Base-by-base conservation (phyloP, 1,284 basidiomycete species). In the Pseudozyma flocculosa region DNA sequence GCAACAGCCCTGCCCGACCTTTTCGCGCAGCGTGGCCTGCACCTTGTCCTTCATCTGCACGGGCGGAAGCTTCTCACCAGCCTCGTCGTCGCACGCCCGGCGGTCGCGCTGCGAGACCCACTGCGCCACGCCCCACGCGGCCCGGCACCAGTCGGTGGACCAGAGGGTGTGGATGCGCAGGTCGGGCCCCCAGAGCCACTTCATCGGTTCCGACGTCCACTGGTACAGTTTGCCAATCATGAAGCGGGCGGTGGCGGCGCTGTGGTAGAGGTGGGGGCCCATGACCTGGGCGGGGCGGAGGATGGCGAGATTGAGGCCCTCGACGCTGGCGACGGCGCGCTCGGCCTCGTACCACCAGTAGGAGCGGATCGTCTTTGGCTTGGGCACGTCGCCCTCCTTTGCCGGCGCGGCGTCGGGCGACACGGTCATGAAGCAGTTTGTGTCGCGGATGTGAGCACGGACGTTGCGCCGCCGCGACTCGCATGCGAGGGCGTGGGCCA, bases 261-360 rank as follows among this genome's bases (percentile, higher is more conserved):
- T 61, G 29, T 40, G 29, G 36, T 60, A 56, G 40, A 54, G 40
- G 43, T 42, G 56, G 4, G 66, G 64, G 10, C 69, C 69, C n/a
- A 63, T 65, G 24, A 70, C 40, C 30, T 58, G 60, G 19, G 69
- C 66, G 2, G 63, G 67, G 9, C 67, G 52, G n/a, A 55, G 47
- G 44, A 68, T 63, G 45, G 61, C 69, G 8, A 68, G 50, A 4
- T 55, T 55, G n/a, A 70, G 52, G 22, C 45, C 50, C 2, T 44
- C 45, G 2, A 61, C 53, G 34, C 47, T 55, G 9, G 69, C 69
- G 26, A 48, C 67, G 13, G 67, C 67, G 14, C 69, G 50, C 43
- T 69, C 67, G 14, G 67, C 63, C 36, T 72, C 69, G 40, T 70
- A 67, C 54, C 54, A 72, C 62, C 64, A 72, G 43, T 64, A 68